Percentiles rank a stretch among this genome's conserved stretches.
Evolutionary conservation across 2,329 filamentous ascomycete species (phyloP).

Genomic region (Clarireedia homoeocarpa): DNA sequence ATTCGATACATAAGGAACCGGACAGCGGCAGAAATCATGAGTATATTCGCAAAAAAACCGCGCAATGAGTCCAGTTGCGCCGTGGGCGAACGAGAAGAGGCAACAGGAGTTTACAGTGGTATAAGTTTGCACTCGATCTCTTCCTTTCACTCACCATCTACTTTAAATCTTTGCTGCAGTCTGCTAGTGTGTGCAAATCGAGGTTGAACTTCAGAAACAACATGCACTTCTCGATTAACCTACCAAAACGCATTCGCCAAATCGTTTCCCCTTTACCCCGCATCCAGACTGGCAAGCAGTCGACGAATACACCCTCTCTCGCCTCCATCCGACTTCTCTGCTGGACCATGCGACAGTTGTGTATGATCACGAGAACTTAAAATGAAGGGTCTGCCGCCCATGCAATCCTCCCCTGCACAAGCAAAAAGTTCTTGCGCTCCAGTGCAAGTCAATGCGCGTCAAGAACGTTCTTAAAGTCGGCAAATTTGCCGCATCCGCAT

Average conservation of each 20-base stretch:
- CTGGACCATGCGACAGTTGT: not conserved
- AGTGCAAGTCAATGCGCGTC: slow-evolving; percentile 31
- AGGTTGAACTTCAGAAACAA: too few relatives aligned
- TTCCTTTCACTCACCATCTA: too few relatives aligned
- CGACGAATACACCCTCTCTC: slow-evolving; percentile 5
- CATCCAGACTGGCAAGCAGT: not conserved
- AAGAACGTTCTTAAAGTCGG: slow-evolving; percentile 44
- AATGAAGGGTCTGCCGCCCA: slow-evolving; percentile 31
- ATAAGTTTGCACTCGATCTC: too few relatives aligned
- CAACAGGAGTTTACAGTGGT: too few relatives aligned
- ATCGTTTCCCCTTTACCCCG: not conserved
- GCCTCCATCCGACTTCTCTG: slow-evolving; percentile 23
- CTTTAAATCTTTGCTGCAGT: too few relatives aligned
- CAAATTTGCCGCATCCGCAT: slow-evolving; percentile 45
- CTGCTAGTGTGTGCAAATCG: too few relatives aligned
- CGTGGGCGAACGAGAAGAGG: too few relatives aligned
- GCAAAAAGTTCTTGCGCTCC: slow-evolving; percentile 35
- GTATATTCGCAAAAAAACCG: too few relatives aligned
- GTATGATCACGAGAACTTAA: slow-evolving; percentile 29
- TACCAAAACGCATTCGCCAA: not conserved
- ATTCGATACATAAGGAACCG: too few relatives aligned
- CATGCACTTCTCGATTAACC: too few relatives aligned
- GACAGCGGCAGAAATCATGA: too few relatives aligned
- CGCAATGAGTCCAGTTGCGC: too few relatives aligned
- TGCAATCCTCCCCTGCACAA: slow-evolving; percentile 31